Percentiles rank a stretch among this genome's conserved stretches.
Evolutionary conservation across 2,329 filamentous ascomycete species (phyloP).

Genomic region (Fusarium nanum): DNA sequence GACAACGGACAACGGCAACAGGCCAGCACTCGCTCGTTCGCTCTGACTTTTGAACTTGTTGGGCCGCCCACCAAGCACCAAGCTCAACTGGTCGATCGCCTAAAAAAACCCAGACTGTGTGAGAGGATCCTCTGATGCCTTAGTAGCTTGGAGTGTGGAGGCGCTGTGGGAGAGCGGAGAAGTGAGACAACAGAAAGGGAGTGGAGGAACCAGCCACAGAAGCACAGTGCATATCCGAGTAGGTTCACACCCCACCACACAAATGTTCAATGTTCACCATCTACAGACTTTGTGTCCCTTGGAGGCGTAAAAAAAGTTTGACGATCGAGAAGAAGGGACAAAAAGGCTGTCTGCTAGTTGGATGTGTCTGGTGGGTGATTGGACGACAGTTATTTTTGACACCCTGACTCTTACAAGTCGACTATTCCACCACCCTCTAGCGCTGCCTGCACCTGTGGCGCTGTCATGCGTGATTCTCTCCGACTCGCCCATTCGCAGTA

Average conservation of each 20-base stretch:
- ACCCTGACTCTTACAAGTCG: background rate
- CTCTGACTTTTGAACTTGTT: slow-evolving; percentile 46
- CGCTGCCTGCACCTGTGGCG: slow-evolving; percentile 30
- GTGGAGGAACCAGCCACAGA: slow-evolving; percentile 32
- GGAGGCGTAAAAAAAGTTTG: background rate
- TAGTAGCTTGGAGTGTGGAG: slow-evolving; percentile 36
- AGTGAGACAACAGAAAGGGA: slow-evolving; percentile 42
- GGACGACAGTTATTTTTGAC: background rate
- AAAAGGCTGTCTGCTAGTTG: background rate
- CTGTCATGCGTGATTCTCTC: slow-evolving; percentile 30
- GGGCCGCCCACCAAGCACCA: slow-evolving; percentile 46
- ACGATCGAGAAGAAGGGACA: background rate
- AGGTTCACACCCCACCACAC: slow-evolving; percentile 6
- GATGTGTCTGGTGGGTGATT: background rate
- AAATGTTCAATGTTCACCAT: background rate
- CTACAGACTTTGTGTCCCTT: background rate
- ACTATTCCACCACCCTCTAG: background rate
- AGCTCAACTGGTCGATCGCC: slow-evolving; percentile 46
- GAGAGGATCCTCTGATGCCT: slow-evolving; percentile 37
- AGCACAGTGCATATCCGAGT: slow-evolving; percentile 19
- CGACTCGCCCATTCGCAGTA: slow-evolving; percentile 28
- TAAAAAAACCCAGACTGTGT: slow-evolving; percentile 41
- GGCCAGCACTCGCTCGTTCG: slow-evolving; percentile 1
- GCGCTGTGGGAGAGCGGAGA: slow-evolving; percentile 42
- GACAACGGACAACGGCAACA: slow-evolving; percentile 7